A percentile compares a stretch with the other conserved stretches of the same genome.
These are phyloP conservation scores for Pyrenula massariospora DNA, from an alignment of 495 filamentous ascomycete genomes.

Conservation along the genomic window DNA sequence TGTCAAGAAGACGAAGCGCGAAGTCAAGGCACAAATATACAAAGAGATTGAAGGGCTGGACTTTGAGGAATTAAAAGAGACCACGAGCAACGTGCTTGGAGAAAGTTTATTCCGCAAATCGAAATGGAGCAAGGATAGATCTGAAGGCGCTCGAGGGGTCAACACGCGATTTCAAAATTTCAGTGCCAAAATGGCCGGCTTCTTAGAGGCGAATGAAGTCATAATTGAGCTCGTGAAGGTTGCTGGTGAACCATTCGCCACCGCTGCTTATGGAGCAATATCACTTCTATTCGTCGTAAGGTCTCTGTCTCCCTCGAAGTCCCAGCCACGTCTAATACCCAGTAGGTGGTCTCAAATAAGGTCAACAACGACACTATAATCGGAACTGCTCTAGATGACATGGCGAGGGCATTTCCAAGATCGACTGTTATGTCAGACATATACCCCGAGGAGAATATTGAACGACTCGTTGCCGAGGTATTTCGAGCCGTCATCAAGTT, in stretches of 20 bases:
- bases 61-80: not conserved
- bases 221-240: not conserved
- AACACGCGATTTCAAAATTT: not conserved
- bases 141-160: not conserved
- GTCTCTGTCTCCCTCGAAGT: too few species aligned
- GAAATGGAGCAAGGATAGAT: not conserved
- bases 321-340: too few species aligned
- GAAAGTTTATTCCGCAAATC: not conserved
- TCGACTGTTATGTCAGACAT: not conserved
- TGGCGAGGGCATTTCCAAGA: not conserved
- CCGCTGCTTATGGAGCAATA: not conserved
- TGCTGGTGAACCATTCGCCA: not conserved
- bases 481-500: not conserved
- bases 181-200: not conserved
- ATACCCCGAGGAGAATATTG: not conserved
- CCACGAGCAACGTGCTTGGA: not conserved
- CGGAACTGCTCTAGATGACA: not conserved
- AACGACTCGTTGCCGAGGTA: not conserved
- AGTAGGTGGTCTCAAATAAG: not conserved
- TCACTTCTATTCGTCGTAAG: not conserved
- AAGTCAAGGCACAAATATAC: not conserved
- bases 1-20: not conserved
- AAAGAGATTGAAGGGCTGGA: not conserved
- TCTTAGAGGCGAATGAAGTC: not conserved
- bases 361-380: not conserved